Percentiles rank a stretch among this genome's conserved stretches.
These are phyloP conservation scores for Tubosaeta sp. DNA, from an alignment of 768 basidiomycete species.

Conservation along the genomic window DNA sequence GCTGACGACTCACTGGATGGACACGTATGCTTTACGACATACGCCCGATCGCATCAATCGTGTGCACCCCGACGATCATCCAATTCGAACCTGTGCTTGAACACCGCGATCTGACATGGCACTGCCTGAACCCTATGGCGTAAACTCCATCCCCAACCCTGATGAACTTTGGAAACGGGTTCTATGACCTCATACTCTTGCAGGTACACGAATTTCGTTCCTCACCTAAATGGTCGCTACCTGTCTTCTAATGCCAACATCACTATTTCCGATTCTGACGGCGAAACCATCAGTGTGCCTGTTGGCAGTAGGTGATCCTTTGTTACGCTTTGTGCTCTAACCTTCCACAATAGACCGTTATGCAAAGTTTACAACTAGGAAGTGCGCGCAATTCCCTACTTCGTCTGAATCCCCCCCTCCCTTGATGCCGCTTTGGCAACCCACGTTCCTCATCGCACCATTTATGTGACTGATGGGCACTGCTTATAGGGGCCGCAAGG, in stretches of 20 bases:
- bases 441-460: not conserved
- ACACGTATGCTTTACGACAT: not conserved
- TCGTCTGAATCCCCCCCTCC: no score
- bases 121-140: not conserved
- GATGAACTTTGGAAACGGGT: not conserved
- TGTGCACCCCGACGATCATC: constrained; percentile 7
- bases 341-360: constrained; percentile 51
- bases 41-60: not conserved
- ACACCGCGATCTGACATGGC: not conserved
- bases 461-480: no score
- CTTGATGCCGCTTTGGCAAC: not conserved
- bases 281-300: constrained; percentile 36
- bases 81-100: not conserved
- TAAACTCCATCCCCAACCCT: not conserved
- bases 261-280: constrained; percentile 48
- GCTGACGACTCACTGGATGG: not conserved
- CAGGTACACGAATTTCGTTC: constrained; percentile 64
- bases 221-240: constrained; percentile 65
- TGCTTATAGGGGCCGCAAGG: constrained; percentile 50
- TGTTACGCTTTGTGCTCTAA: constrained; percentile 23
- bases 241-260: constrained; percentile 86
- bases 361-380: constrained; percentile 67
- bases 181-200: not conserved
- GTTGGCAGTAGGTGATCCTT: constrained; percentile 38
- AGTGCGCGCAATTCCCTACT: constrained; percentile 41